Base-by-base conservation (phyloP, 371 early-diverging fungal genomes). In the Gilbertella persicaria region DNA sequence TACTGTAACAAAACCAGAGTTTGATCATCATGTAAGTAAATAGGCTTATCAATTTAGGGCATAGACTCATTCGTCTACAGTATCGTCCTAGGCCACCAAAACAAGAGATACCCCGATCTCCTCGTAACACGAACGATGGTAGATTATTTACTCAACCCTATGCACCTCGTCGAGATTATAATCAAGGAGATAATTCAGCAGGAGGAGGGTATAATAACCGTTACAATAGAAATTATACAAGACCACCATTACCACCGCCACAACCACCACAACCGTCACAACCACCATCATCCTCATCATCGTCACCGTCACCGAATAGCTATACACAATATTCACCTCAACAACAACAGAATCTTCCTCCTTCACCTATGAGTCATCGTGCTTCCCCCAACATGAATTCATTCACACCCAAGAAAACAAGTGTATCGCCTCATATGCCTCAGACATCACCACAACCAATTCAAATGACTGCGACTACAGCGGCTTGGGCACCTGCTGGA, bases 281-380 rank as follows among this genome's bases (percentile, higher is more conserved):
- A 47, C 62, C 46, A 20, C 30, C 58, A 26, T 29, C 54, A 45
- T 42, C 58, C 53, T 45, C 49, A 53, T 39, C 35, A 53, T 58
- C 42, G 43, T 24, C 55, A 54, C 12, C 28, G 28, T 9, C 28
- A 33, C 33, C 33, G 10, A n/a, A n/a, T n/a, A n/a, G n/a, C n/a
- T n/a, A n/a, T n/a, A n/a, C 33, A 33, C 33, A 33, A 10, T 13
- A 60, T 53, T 45, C 45, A 53, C 46, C 57, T 54, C 56, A 46
- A 17, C 55, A 54, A 16, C 48, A 50, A 17, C 14, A 45, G 16
- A 28, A 42, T 41, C 45, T 61, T 14, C 46, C 60, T 37, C 55
- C 66, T 49, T 74, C 74, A 28, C 68, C 75, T 26, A 66, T 62
- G 51, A 65, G 57, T 23, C 53, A 62, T 44, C 42, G 47, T 40